These are phyloP conservation scores for Raphanus raphanistrum DNA, from an alignment of 345 rosid species.

Conservation along the genomic window DNA sequence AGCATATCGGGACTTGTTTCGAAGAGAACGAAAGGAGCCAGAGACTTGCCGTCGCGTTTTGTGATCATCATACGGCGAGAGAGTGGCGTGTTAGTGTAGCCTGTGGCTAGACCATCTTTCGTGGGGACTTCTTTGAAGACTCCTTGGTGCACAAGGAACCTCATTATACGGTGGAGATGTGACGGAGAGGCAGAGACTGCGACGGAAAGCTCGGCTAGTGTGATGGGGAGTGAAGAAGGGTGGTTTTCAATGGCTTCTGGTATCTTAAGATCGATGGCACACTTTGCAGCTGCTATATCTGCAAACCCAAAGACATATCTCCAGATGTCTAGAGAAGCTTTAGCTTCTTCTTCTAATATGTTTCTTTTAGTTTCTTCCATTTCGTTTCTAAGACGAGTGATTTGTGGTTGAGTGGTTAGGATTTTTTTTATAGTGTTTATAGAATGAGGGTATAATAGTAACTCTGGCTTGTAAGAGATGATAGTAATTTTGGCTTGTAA, in stretches of 20 bases:
- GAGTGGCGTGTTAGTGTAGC: conserved; percentile 54
- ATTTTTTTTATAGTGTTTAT: background rate
- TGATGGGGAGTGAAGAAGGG: conserved; percentile 41
- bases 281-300: conserved; percentile 62
- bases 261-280: conserved; percentile 75
- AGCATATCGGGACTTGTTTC: conserved; percentile 55
- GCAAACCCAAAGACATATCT: conserved; percentile 51
- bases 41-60: conserved; percentile 39
- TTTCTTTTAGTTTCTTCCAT: conserved; percentile 20
- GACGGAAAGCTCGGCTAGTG: conserved; percentile 54
- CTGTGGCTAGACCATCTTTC: conserved; percentile 21
- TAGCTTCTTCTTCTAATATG: conserved; percentile 39
- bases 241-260: conserved; percentile 60
- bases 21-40: conserved; percentile 46
- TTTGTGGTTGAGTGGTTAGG: background rate
- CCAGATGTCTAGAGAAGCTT: conserved; percentile 56
- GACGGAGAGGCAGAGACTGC: conserved; percentile 50
- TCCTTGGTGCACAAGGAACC: conserved; percentile 55
- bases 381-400: background rate
- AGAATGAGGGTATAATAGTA: background rate
- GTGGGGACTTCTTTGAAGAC: conserved; percentile 46
- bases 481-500: background rate
- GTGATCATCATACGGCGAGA: conserved; percentile 51
- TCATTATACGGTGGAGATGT: conserved; percentile 57
- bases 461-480: background rate